Evolutionary conservation across 306 rosid species (phyloP).

Genomic region (Corylus avellana): DNA sequence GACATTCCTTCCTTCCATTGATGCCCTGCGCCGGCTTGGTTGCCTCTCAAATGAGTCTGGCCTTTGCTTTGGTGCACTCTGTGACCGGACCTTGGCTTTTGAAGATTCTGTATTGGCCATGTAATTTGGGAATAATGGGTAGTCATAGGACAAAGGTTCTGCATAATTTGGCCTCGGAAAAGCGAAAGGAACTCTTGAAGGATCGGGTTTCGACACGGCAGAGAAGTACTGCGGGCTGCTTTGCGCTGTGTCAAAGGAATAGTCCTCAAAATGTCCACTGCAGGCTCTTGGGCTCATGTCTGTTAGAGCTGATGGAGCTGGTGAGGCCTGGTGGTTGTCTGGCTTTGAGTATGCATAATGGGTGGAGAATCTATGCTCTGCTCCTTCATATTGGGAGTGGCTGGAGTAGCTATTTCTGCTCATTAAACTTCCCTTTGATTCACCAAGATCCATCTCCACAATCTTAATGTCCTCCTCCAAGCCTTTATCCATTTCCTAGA

Average conservation of each 20-base stretch:
- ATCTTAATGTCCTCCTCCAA: slow-evolving; percentile 85
- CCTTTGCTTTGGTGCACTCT: slow-evolving; percentile 89
- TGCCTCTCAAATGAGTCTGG: slow-evolving; percentile 78
- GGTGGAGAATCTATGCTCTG: slow-evolving; percentile 37
- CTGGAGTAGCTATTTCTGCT: slow-evolving; percentile 54
- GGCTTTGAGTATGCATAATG: slow-evolving; percentile 42
- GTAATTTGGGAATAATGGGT: slow-evolving; percentile 74
- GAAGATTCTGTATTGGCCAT: slow-evolving; percentile 96
- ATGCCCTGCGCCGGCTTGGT: slow-evolving; percentile 62
- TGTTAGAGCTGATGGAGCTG: slow-evolving; percentile 62
- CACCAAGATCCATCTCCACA: slow-evolving; percentile 86
- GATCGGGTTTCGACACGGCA: slow-evolving; percentile 47
- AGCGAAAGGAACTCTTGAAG: slow-evolving; percentile 51
- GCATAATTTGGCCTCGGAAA: slow-evolving; percentile 63
- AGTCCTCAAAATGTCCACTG: slow-evolving; percentile 77
- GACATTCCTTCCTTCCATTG: slow-evolving; percentile 76
- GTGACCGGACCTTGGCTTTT: slow-evolving; percentile 80
- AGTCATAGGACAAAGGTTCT: slow-evolving; percentile 59
- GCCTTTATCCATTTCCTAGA: slow-evolving; percentile 63
- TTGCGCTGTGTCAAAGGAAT: slow-evolving; percentile 57
- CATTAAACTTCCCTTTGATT: slow-evolving; percentile 40
- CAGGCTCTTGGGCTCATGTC: slow-evolving; percentile 66
- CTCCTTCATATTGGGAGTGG: slow-evolving; percentile 32
- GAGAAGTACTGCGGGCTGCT: slow-evolving; percentile 77
- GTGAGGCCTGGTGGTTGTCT: slow-evolving; percentile 62